phyloP scores from a whole-genome alignment of 352 stramenopile species.

The Globisporangium spinosum region DNA sequence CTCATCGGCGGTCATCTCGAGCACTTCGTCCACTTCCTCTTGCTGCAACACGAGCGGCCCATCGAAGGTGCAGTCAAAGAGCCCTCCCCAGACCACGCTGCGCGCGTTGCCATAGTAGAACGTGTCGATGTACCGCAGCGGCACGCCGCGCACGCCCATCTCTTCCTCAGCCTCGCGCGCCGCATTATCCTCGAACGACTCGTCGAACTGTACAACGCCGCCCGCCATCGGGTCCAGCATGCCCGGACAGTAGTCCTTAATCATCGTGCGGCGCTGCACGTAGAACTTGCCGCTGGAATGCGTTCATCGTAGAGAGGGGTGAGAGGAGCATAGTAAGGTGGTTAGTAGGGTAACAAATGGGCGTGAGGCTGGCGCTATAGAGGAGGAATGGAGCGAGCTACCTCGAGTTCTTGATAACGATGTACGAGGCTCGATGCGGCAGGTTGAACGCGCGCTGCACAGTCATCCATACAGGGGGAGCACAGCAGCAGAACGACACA shows the following conservation, averaged over 20 bases:
- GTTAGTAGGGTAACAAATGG: too few relatives aligned
- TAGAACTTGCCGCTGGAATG: slow-evolving; percentile 62
- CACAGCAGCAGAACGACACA: background rate
- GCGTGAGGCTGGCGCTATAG: too few relatives aligned
- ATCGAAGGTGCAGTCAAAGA: slow-evolving; percentile 80
- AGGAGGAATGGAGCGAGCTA: too few relatives aligned
- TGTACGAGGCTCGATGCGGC: slow-evolving; percentile 83
- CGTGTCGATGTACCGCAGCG: slow-evolving; percentile 44
- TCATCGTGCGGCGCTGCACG: slow-evolving; percentile 82
- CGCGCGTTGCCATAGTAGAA: slow-evolving; percentile 69
- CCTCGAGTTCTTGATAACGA: slow-evolving; percentile 81
- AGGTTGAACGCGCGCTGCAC: slow-evolving; percentile 68
- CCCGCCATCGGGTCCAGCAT: slow-evolving; percentile 82
- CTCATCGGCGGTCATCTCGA: slow-evolving; percentile 68
- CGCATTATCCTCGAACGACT: slow-evolving; percentile 66
- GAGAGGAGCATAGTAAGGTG: background rate
- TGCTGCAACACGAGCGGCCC: slow-evolving; percentile 53
- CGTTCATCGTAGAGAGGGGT: background rate
- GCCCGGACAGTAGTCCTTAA: slow-evolving; percentile 88
- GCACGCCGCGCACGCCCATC: slow-evolving; percentile 70
- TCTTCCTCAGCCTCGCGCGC: slow-evolving; percentile 77
- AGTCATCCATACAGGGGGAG: background rate
- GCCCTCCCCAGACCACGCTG: slow-evolving; percentile 68
- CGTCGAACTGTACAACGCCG: slow-evolving; percentile 74
- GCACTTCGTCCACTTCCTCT: slow-evolving; percentile 79